Evolutionary conservation across 1,139 yeast species (phyloP).

Genomic region (Yamadazyma atmosphaerica): DNA sequence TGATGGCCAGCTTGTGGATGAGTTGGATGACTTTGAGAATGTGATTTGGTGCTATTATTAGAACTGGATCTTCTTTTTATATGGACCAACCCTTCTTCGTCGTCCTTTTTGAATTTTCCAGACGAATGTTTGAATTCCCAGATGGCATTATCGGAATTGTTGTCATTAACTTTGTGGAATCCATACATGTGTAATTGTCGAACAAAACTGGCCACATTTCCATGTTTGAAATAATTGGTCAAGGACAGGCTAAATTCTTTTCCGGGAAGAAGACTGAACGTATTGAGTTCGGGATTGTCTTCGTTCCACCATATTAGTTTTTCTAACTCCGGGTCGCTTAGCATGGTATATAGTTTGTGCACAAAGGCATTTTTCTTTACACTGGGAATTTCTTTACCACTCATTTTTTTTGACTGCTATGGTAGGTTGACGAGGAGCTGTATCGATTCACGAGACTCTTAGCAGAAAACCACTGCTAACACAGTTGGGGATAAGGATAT

Average conservation of each 20-base stretch:
- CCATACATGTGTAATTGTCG: slow-evolving; percentile 53
- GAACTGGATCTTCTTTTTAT: slow-evolving; percentile 65
- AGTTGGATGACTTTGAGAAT: no score
- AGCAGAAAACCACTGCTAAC: no score
- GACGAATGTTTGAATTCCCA: slow-evolving; percentile 93
- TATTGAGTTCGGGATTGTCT: slow-evolving; percentile 51
- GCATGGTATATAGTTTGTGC: slow-evolving; percentile 60
- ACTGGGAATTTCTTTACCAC: slow-evolving; percentile 13
- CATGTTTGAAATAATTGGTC: slow-evolving; percentile 46
- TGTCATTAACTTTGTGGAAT: slow-evolving; percentile 53
- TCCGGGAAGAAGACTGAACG: slow-evolving; percentile 63
- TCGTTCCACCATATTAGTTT: slow-evolving; percentile 78
- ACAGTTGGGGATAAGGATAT: no score
- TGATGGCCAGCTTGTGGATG: not conserved
- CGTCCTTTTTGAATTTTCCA: slow-evolving; percentile 76
- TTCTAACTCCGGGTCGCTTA: slow-evolving; percentile 49
- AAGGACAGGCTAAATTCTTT: slow-evolving; percentile 47
- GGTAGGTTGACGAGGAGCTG: no score
- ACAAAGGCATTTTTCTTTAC: slow-evolving; percentile 64
- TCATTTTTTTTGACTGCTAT: no score
- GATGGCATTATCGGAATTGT: slow-evolving; percentile 29
- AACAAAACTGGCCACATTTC: slow-evolving; percentile 48
- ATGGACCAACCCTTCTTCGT: slow-evolving; percentile 59
- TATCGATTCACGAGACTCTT: no score
- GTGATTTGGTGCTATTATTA: no score